Evolutionary conservation across 2,329 filamentous ascomycete genomes (phyloP), one percentile per base, ranked within the genome.

Genomic region (Phialophora chinensis): DNA sequence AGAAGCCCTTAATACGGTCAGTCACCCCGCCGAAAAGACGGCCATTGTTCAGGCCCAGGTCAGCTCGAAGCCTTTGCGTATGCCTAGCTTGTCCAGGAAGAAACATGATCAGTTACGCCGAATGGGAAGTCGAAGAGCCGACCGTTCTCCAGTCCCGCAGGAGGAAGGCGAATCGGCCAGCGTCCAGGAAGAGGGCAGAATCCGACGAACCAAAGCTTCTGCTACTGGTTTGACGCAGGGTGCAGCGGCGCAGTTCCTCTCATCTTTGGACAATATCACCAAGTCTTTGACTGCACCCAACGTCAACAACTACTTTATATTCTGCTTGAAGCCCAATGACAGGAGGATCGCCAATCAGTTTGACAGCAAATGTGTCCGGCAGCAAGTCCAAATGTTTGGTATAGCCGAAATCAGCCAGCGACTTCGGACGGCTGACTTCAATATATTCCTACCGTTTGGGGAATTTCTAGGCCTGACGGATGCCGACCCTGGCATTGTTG

Each of bases 271-370:
- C 71, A 96, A 95, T 66, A 91, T 99, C 65, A 96, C 90, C 66
- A 93, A 94, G 73, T 93, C 92, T 1, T 83, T 99, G 53, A 90
- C 88, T 2, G 88, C 91, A 2, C 87, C 90, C 3, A 91, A 93
- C 74, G 91, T 93, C 11, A 99, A 99, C 74, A 87, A 91, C 0
- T 99, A 99, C 79, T 98, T 97, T 73, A 87, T 99, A 53, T 97
- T 99, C 79, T 99, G 95, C 75, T 81, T 99, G 70, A 99, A 99
- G 80, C 94, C 95, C 25, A 99, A 99, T 73, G 95, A 99, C 77
- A 87, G 95, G 61, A 89, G 95, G 58, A 99, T 99, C 72, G 94
- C 95, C 68, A 99, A 99, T 73, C 95, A 99, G 75, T 99, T 98
- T 73, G 95, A 99, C 78, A 97, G 93, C 85, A 98, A 98, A 79